Evolutionary conservation across 805 yeast genomes (phyloP), one percentile per base, ranked within the genome.

Genomic region (Clavispora phyllophila): DNA sequence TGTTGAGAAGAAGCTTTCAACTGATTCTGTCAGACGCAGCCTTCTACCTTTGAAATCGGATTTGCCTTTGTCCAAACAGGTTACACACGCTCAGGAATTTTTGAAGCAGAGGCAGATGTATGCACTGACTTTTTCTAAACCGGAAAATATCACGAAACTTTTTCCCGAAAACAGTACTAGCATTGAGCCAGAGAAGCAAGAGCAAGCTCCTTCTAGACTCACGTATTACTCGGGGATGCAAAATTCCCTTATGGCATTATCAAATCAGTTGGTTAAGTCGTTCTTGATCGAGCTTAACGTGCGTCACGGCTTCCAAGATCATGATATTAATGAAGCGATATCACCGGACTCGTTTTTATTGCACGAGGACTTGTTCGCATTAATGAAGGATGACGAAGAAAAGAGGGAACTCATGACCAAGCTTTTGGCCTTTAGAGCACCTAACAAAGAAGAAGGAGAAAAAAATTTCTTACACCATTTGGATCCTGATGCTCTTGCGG

Each of bases 241-340:
- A 33, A 56, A 55, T 37, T 46, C 62, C 5, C 37, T 65, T 15
- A 43, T 53, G 46, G 47, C 58, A 14, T 36, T 63, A 3, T 53
- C 55, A 5, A 46, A 51, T 10, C 56, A 50, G 28, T 36, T 66
- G 12, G 36, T 62, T n/a, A 61, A 57, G 24, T 40, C 61, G 5
- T 45, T 63, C 6, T 41, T 63, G 26, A 59, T 60, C 8, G 69
- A 66, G 34, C 42, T 66, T 39, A 64, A 63, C 41, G 28, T 65
- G 4, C 45, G 60, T 14, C 48, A 38, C 13, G 36, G 57, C 23
- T 48, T 60, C 7, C 39, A 50, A 31, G 39, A 49, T 10, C 39
- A 41, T 14, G 43, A 46, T 10, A 18, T 31, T 12, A 13, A 33
- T 9, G 18, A 14, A 13, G 7, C 17, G 22, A 24, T 28, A 12